phyloP scores from a whole-genome alignment of 345 rosid species.

The Bruguiera sexangula region DNA sequence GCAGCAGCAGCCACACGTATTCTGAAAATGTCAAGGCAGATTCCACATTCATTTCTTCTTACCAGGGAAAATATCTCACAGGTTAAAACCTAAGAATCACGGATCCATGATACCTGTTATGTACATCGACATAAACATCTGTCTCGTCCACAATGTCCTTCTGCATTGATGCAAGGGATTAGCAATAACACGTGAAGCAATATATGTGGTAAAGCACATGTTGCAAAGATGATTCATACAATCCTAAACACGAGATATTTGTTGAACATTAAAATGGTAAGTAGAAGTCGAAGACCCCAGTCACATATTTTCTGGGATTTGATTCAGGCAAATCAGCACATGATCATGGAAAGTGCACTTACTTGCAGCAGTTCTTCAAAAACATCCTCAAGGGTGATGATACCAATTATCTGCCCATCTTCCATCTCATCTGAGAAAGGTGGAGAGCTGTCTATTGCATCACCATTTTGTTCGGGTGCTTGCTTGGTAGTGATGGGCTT shows the following conservation, averaged over 20 bases:
- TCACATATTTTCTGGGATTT: constrained; percentile 3
- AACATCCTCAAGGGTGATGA: constrained; percentile 31
- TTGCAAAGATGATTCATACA: background rate
- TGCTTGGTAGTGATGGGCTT: constrained; percentile 12
- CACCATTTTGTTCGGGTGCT: constrained; percentile 20
- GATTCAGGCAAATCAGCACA: constrained; percentile 6
- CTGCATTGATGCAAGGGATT: constrained; percentile 37
- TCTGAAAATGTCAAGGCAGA: constrained; percentile 28
- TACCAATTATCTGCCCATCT: constrained; percentile 33
- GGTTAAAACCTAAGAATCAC: background rate
- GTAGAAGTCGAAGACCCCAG: constrained; percentile 2
- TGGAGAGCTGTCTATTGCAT: background rate
- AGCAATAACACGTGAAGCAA: constrained; percentile 6
- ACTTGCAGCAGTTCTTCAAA: constrained; percentile 34
- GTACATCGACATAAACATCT: constrained; percentile 70
- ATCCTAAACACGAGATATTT: background rate
- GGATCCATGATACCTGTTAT: constrained; percentile 51
- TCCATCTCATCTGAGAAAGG: constrained; percentile 21
- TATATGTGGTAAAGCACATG: background rate
- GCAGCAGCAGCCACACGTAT: constrained; percentile 73
- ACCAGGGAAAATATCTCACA: background rate
- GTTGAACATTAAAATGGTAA: constrained; percentile 1
- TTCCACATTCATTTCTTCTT: background rate
- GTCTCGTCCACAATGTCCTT: constrained; percentile 83
- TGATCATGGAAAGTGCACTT: constrained; percentile 2